phyloP scores from a whole-genome alignment of 192 early-diverging fungal genomes.

The Chytriomyces sp. region DNA sequence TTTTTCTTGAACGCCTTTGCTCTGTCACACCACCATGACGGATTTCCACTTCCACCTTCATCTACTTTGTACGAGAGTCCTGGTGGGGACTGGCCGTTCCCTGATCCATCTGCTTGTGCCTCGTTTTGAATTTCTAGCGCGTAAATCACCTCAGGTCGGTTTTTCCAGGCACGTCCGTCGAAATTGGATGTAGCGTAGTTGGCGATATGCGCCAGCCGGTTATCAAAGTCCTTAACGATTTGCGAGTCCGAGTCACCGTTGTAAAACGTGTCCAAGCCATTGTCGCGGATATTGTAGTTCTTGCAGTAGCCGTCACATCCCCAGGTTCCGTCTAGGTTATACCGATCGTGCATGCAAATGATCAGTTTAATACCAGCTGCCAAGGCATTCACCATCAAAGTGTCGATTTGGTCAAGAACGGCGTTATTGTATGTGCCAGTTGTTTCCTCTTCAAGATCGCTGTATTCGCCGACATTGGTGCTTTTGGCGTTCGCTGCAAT shows the following conservation, averaged over 20 bases:
- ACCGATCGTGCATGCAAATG: slow-evolving; percentile 34
- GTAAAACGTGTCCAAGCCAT: slow-evolving; percentile 22
- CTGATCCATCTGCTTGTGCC: slow-evolving; percentile 19
- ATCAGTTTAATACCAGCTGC: slow-evolving; percentile 24
- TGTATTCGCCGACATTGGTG: neutral
- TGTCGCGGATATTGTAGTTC: slow-evolving; percentile 2
- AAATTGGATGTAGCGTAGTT: slow-evolving; percentile 23
- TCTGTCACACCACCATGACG: slow-evolving; percentile 33
- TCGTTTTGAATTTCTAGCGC: slow-evolving; percentile 39
- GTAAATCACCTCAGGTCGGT: slow-evolving; percentile 30
- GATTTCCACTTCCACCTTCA: slow-evolving; percentile 11
- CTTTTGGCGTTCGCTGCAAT: slow-evolving; percentile 30
- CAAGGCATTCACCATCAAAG: slow-evolving; percentile 7
- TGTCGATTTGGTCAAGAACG: slow-evolving; percentile 28
- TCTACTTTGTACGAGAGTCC: neutral
- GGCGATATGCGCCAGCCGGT: slow-evolving; percentile 32
- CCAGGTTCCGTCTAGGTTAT: slow-evolving; percentile 21
- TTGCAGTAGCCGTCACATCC: slow-evolving; percentile 36
- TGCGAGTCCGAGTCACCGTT: neutral
- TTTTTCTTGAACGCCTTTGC: slow-evolving; percentile 2
- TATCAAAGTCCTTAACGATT: slow-evolving; percentile 5
- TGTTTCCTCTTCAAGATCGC: slow-evolving; percentile 23
- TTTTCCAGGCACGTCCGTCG: slow-evolving; percentile 29
- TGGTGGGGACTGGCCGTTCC: neutral
- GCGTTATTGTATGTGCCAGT: slow-evolving; percentile 29